Evolutionary conservation across 2,329 filamentous ascomycete genomes (phyloP).

Genomic region (Plenodomus biglobosus): DNA sequence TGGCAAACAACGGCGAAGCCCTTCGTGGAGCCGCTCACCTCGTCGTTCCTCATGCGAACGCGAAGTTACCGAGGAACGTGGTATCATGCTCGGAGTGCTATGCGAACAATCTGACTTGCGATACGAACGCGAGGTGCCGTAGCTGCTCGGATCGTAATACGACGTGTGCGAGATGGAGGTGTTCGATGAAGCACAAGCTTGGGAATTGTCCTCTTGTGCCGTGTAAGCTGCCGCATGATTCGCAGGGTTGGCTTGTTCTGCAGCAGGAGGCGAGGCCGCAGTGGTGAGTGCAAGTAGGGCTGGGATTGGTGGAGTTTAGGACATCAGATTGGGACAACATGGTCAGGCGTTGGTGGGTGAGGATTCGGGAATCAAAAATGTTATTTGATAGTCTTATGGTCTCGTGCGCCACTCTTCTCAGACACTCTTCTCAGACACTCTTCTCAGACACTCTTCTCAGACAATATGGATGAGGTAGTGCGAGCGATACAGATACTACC

Average conservation of each 20-base stretch:
- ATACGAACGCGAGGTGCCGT: conserved; percentile 22
- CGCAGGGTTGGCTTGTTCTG: conserved; percentile 19
- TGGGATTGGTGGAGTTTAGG: not conserved
- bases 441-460: too few relatives aligned
- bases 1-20: conserved; percentile 10
- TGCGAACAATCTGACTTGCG: conserved; percentile 27
- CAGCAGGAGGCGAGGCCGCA: conserved; percentile 10
- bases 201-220: conserved; percentile 23
- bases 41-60: conserved; percentile 16
- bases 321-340: not conserved
- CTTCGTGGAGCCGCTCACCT: conserved; percentile 33
- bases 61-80: conserved; percentile 23
- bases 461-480: too few relatives aligned
- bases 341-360: too few relatives aligned
- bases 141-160: conserved; percentile 22
- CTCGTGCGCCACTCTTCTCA: too few relatives aligned
- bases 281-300: conserved; percentile 18
- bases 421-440: too few relatives aligned
- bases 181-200: conserved; percentile 27
- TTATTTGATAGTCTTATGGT: too few relatives aligned
- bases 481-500: too few relatives aligned
- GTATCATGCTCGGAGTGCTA: conserved; percentile 36
- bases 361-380: too few relatives aligned
- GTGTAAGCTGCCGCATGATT: conserved; percentile 28
- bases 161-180: conserved; percentile 33